Conservation (phyloP, 345 rosid species). For the Populus euphratica region DNA sequence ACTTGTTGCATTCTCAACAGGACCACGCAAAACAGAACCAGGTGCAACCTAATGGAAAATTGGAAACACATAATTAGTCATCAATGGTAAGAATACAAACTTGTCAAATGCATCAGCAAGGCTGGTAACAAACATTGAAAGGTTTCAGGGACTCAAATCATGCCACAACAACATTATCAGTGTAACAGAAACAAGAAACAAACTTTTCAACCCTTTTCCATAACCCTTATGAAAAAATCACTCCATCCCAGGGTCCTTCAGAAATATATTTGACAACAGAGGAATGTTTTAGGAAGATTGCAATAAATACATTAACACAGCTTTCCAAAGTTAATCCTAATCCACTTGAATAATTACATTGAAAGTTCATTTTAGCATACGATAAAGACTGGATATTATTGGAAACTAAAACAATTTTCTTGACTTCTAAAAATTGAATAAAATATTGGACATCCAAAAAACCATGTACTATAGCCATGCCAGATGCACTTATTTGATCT, state of each 20-base stretch:
- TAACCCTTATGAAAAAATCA: not conserved
- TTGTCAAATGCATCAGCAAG: not conserved
- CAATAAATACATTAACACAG: not conserved
- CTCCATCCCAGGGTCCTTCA: not conserved
- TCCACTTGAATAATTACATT: not conserved
- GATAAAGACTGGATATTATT: not conserved
- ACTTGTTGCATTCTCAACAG: slow-evolving; percentile 68
- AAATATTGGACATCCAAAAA: not conserved
- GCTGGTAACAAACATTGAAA: not conserved
- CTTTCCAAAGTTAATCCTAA: not conserved
- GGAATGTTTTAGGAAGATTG: not conserved
- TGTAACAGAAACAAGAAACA: not conserved
- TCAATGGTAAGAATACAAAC: not conserved
- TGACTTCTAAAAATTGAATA: not conserved
- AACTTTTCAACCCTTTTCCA: not conserved
- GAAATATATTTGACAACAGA: not conserved
- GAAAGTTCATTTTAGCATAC: not conserved
- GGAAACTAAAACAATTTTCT: not conserved
- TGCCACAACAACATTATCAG: not conserved
- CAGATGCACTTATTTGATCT: not conserved
- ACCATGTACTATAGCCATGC: not conserved
- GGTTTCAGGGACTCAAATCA: not conserved
- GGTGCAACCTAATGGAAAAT: slow-evolving; percentile 72
- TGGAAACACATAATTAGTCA: slow-evolving; percentile 8
- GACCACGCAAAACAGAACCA: slow-evolving; percentile 89